Evolutionary conservation across 2,329 filamentous ascomycete species (phyloP), one percentile per base, ranked within the genome.

Genomic region (Biscogniauxia mediterranea): DNA sequence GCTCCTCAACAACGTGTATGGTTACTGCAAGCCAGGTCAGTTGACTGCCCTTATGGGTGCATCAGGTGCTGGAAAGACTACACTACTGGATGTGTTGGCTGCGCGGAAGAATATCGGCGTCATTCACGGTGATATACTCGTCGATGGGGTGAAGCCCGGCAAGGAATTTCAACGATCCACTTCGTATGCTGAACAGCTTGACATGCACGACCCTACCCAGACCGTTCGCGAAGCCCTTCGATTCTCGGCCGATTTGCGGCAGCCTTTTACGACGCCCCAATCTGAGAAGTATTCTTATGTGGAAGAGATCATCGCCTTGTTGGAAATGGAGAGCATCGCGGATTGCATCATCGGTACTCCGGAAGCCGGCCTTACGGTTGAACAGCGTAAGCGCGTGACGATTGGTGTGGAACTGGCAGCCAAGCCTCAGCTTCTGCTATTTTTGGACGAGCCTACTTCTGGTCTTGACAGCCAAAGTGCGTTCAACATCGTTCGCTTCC

Each of bases 321-420:
- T 87, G 4, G 84, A 86, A 69, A 85, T 87, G 79, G 83, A 86
- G 69, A 67, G 77, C 7, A 84, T 85, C 49, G 84, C 84, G 1
- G 84, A 87, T 70, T 83, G 81, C 59, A 82, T 86, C 32, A 85
- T 87, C 55, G 84, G 84, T 28, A 78, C 76, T 2, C 79, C 83
- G 3, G 84, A 93, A 70, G 89, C 90, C 71, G 92, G 90, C 64
- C 79, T 90, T 23, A 90, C 88, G 3, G 84, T 86, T 13, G 85
- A 87, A 70, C 83, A 87, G 74, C 80, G 84, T 55, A 88, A 88
- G 76, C 90, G 92, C 69, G 85, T 96, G n/a, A 97, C 93, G 0
- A 96, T 97, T 61, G 93, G 91, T 69, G 92, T 97, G 9, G 93
- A 97, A 72, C 82, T 97, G 7, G 92, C 91, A 8, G 93, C 93